These are phyloP conservation scores for Amanita fuliginea DNA, from an alignment of 768 basidiomycete genomes.

Conservation along the genomic window DNA sequence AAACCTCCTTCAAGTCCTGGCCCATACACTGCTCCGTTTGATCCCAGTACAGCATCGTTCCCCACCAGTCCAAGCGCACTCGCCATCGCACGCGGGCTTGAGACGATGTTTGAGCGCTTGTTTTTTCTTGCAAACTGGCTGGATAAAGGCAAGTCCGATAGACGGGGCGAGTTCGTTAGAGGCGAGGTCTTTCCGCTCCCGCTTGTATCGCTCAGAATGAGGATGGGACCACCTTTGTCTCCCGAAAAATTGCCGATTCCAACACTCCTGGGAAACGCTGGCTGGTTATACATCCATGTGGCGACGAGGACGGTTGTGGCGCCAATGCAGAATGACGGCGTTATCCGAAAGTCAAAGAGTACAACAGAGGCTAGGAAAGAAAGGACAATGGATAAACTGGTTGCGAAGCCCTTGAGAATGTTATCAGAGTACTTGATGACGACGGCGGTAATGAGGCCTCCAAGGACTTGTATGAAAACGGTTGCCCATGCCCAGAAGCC, in stretches of 20 bases:
- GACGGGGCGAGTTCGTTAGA: slow-evolving; percentile 24
- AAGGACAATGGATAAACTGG: slow-evolving; percentile 84
- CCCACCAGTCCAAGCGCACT: slow-evolving; percentile 32
- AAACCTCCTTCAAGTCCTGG: slow-evolving; percentile 11
- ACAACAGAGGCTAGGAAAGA: slow-evolving; percentile 91
- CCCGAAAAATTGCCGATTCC: slow-evolving; percentile 10
- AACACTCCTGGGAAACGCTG: slow-evolving; percentile 16
- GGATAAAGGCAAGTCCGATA: slow-evolving; percentile 44
- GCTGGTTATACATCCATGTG: slow-evolving; percentile 94
- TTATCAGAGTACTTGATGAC: slow-evolving; percentile 98
- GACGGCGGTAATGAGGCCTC: slow-evolving; percentile 86
- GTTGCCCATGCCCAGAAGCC: slow-evolving; percentile 95
- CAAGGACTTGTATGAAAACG: slow-evolving; percentile 81
- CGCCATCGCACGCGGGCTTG: slow-evolving; percentile 33
- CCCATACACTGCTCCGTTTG: slow-evolving; percentile 5
- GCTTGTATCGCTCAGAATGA: not conserved
- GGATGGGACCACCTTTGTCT: slow-evolving; percentile 5
- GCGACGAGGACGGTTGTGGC: slow-evolving; percentile 76
- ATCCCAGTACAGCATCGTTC: slow-evolving; percentile 4
- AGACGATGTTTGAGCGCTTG: slow-evolving; percentile 30
- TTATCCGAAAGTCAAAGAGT: slow-evolving; percentile 86
- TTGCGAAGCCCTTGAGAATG: slow-evolving; percentile 95
- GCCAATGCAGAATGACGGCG: slow-evolving; percentile 78
- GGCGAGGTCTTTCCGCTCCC: slow-evolving; percentile 14
- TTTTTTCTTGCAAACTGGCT: slow-evolving; percentile 42